A percentile compares a stretch with the other conserved stretches of the same genome.
Conservation (phyloP, 2,329 filamentous ascomycete genomes). For the Ramularia collo-cygni region DNA sequence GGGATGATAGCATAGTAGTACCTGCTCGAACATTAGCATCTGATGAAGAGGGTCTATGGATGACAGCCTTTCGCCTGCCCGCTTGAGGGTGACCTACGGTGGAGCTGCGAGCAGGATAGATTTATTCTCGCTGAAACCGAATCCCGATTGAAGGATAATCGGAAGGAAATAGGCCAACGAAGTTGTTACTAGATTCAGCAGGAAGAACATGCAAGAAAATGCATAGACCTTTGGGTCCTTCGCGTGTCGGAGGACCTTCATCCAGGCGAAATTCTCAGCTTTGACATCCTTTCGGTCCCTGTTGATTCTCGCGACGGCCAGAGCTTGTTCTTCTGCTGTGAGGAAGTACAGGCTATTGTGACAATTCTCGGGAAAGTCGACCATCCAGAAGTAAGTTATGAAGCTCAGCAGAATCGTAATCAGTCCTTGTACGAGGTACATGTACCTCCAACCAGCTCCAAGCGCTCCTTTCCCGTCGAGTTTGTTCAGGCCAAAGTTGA, state of each 20-base stretch:
- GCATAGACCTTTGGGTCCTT: conserved; percentile 57
- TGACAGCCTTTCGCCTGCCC: no score
- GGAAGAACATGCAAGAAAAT: conserved; percentile 59
- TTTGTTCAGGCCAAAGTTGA: conserved; percentile 63
- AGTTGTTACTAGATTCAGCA: conserved; percentile 61
- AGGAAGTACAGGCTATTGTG: conserved; percentile 53
- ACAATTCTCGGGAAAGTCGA: conserved; percentile 60
- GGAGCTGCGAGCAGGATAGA: conserved; percentile 58
- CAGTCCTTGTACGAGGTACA: conserved; percentile 60
- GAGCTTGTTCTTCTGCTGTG: conserved; percentile 46
- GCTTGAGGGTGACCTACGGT: conserved; percentile 30
- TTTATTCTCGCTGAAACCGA: conserved; percentile 38
- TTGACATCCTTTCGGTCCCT: conserved; percentile 55
- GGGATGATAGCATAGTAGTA: conserved; percentile 63
- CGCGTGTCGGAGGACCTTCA: conserved; percentile 50
- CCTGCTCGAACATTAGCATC: no score
- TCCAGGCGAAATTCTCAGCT: conserved; percentile 50
- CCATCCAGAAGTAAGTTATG: conserved; percentile 62
- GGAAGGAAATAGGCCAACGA: conserved; percentile 60
- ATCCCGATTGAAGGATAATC: conserved; percentile 35
- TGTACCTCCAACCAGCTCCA: conserved; percentile 58
- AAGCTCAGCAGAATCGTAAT: conserved; percentile 54
- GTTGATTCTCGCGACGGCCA: conserved; percentile 53
- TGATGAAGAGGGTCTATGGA: no score
- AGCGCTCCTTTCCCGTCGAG: conserved; percentile 51